Evolutionary conservation across 2,329 filamentous ascomycete genomes (phyloP).

Genomic region (Fusarium udum): DNA sequence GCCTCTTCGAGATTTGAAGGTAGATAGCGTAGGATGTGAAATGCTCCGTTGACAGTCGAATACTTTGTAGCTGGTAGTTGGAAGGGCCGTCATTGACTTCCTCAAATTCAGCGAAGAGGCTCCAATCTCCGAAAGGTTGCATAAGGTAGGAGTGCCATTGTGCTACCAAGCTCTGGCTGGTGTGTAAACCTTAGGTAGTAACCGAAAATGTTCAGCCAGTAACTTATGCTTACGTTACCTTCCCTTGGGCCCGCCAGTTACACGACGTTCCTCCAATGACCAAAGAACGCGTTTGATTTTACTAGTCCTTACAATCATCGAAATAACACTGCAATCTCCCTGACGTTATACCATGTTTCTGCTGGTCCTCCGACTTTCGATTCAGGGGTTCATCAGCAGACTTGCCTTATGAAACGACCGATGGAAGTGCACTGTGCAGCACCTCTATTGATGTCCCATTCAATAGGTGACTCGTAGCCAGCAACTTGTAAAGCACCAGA

Average conservation of each 20-base stretch:
- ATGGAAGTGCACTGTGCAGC: neutral
- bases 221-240: neutral
- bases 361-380: neutral
- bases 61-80: neutral
- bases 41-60: neutral
- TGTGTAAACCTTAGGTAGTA: neutral
- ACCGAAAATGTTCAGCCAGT: neutral
- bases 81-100: rapidly evolving
- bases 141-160: neutral
- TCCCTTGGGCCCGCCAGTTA: neutral
- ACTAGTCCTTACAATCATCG: too few species aligned
- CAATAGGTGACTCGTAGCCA: neutral
- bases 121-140: neutral
- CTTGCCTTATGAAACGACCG: neutral
- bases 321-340: rapidly evolving
- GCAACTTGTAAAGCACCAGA: too few species aligned
- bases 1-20: neutral
- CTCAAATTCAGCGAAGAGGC: neutral
- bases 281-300: neutral
- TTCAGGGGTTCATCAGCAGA: neutral
- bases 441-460: neutral
- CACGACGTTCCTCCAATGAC: neutral
- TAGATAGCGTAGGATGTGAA: neutral
- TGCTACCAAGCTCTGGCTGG: neutral
- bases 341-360: neutral